Conservation (phyloP, 176 grass and related monocot genomes). For the Aegilops tauschii region DNA sequence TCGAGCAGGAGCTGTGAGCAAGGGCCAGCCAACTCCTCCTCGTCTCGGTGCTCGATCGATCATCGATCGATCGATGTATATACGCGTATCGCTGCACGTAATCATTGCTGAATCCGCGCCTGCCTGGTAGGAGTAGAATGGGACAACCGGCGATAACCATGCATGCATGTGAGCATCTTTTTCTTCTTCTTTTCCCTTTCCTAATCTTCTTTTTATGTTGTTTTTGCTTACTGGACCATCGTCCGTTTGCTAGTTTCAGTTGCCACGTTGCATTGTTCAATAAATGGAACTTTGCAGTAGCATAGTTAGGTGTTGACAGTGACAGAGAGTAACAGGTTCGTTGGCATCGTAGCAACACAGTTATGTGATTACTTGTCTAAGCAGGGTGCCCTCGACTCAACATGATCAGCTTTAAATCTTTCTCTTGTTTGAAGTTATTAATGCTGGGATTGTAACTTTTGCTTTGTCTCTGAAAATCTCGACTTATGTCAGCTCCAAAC, state of each 20-base stretch:
- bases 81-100: background rate
- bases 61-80: conserved; percentile 1
- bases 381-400: background rate
- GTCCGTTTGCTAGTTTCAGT: background rate
- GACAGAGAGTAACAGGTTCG: background rate
- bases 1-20: conserved; percentile 51
- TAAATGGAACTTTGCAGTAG: background rate
- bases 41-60: background rate
- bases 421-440: background rate
- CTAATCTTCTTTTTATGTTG: background rate
- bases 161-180: background rate
- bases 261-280: background rate
- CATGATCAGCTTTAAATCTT: background rate
- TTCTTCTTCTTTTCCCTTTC: background rate
- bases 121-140: background rate
- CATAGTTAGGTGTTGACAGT: background rate
- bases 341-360: background rate
- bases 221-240: background rate
- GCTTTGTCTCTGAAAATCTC: background rate
- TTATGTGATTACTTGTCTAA: background rate
- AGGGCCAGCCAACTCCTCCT: background rate
- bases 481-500: background rate
- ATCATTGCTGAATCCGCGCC: background rate
- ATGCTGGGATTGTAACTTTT: background rate
- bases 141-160: background rate